phyloP scores from a whole-genome alignment of 2,329 filamentous ascomycete species.

The Scortechinia acanthostroma region DNA sequence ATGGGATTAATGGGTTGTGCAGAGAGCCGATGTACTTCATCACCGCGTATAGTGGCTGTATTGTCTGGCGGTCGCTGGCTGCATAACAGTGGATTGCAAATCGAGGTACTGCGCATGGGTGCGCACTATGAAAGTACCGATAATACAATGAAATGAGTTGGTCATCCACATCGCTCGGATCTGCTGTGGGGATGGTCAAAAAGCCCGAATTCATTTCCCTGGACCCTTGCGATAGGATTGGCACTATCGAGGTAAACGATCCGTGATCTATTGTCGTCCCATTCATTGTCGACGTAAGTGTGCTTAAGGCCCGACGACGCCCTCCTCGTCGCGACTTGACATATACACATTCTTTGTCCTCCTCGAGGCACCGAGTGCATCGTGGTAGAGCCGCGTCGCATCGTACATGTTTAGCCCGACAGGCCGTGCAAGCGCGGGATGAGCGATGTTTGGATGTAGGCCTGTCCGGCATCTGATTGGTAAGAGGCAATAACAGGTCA shows the following conservation, averaged over 20 bases:
- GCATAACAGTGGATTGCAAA: background rate
- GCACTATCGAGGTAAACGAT: background rate
- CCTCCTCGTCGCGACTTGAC: background rate
- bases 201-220: background rate
- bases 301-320: background rate
- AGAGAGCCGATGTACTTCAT: background rate
- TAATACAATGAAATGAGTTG: background rate
- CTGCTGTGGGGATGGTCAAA: background rate
- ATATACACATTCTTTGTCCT: background rate
- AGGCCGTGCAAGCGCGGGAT: background rate
- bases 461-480: too few relatives aligned
- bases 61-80: too few relatives aligned
- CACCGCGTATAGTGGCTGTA: background rate
- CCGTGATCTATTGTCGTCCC: background rate
- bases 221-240: background rate
- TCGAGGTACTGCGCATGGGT: background rate
- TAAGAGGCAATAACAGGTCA: too few relatives aligned
- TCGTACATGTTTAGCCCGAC: background rate
- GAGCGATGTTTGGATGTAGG: too few relatives aligned
- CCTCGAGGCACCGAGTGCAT: background rate
- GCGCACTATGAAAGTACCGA: background rate
- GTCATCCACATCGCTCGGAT: background rate
- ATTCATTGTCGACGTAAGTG: background rate
- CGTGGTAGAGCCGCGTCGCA: background rate
- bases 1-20: background rate